Evolutionary conservation across 352 stramenopile species (phyloP).

Genomic region (Phytopythium vexans): DNA sequence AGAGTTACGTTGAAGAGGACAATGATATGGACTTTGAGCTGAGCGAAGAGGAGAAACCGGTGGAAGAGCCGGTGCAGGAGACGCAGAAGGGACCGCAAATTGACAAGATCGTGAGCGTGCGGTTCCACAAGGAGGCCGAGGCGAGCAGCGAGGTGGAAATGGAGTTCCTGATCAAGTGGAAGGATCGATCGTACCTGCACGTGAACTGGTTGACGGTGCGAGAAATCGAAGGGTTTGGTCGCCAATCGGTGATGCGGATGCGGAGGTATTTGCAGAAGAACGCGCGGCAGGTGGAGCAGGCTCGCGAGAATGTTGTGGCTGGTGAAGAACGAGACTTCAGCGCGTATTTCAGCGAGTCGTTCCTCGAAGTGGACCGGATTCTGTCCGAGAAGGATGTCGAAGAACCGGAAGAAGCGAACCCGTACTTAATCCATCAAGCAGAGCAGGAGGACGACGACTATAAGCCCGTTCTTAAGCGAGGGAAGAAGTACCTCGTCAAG

Average conservation of each 20-base stretch:
- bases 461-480: constrained; percentile 56
- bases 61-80: constrained; percentile 28
- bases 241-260: constrained; percentile 80
- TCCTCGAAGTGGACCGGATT: constrained; percentile 83
- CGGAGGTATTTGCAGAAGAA: constrained; percentile 88
- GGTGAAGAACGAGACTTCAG: constrained; percentile 76
- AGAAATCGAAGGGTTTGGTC: constrained; percentile 91
- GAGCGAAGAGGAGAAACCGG: constrained; percentile 64
- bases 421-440: constrained; percentile 38
- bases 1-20: constrained; percentile 84
- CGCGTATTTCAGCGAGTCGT: constrained; percentile 82
- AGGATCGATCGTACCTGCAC: constrained; percentile 96
- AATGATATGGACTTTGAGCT: constrained; percentile 62
- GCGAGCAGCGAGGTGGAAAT: constrained; percentile 73
- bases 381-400: constrained; percentile 74
- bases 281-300: constrained; percentile 69
- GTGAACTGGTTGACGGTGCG: constrained; percentile 95
- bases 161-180: constrained; percentile 99
- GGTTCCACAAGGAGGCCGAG: constrained; percentile 58
- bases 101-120: constrained; percentile 91
- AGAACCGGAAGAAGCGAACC: constrained; percentile 70
- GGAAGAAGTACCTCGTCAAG: constrained; percentile 91
- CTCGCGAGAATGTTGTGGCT: constrained; percentile 68
- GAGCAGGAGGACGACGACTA: constrained; percentile 35
- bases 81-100: constrained; percentile 81